phyloP scores from a whole-genome alignment of 257 asterid species.

The Solanum chilense region DNA sequence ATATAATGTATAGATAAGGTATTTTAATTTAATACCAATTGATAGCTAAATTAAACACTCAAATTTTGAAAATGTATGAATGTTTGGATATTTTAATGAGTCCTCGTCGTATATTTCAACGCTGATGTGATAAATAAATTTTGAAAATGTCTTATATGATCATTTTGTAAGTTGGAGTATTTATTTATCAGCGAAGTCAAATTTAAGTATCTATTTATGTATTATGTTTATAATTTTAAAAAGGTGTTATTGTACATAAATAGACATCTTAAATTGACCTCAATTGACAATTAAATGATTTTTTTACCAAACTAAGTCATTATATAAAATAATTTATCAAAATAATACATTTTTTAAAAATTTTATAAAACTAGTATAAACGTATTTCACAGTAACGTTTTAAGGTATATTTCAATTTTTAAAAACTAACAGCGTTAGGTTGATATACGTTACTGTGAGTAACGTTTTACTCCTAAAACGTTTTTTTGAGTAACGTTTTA shows the following conservation, averaged over 20 bases:
- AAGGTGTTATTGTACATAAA: neutral
- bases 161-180: neutral
- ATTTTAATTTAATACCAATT: neutral
- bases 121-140: neutral
- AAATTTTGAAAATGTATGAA: neutral
- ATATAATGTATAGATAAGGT: neutral
- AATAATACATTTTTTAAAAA: too few relatives aligned
- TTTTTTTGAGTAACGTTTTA: too few relatives aligned
- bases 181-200: neutral
- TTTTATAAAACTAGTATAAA: too few relatives aligned
- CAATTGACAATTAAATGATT: too few relatives aligned
- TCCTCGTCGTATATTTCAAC: neutral
- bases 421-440: too few relatives aligned
- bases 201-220: neutral
- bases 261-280: neutral
- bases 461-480: too few relatives aligned
- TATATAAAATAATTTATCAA: too few relatives aligned
- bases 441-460: too few relatives aligned
- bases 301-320: too few relatives aligned
- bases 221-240: neutral
- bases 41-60: neutral
- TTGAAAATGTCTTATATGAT: neutral
- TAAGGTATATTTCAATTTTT: too few relatives aligned
- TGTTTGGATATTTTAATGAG: neutral
- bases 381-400: too few relatives aligned